Percentiles rank a stretch among this genome's conserved stretches.
Evolutionary conservation across 2,329 filamentous ascomycete genomes (phyloP).

Genomic region (Pyrenochaeta sp.): DNA sequence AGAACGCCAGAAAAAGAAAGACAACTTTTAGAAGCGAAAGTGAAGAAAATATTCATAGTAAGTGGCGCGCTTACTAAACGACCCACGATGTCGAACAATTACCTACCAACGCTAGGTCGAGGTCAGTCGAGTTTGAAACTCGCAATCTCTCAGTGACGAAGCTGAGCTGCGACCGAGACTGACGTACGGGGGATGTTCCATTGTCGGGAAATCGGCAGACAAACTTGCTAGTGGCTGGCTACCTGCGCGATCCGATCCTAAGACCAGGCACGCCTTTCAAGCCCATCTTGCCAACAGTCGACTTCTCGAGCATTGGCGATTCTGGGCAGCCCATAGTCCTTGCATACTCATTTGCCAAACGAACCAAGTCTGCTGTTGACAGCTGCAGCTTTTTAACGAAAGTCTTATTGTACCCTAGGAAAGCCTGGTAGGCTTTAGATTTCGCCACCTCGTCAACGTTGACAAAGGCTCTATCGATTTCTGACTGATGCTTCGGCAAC

Average conservation of each 20-base stretch:
- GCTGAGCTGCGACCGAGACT: neutral
- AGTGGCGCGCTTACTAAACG: neutral
- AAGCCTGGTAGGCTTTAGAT: constrained; percentile 57
- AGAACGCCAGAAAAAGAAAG: constrained; percentile 12
- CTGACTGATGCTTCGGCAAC: constrained; percentile 41
- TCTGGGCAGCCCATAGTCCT: constrained; percentile 55
- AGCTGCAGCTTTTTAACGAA: constrained; percentile 55
- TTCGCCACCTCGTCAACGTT: constrained; percentile 53
- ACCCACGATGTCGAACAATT: neutral
- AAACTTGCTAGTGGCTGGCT: neutral
- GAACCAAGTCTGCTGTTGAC: constrained; percentile 51
- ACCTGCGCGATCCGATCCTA: constrained; percentile 37
- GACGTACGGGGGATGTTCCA: neutral
- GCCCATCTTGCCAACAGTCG: constrained; percentile 58
- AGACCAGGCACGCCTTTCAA: constrained; percentile 56
- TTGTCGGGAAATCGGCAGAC: neutral
- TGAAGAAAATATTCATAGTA: neutral
- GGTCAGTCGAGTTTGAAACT: neutral
- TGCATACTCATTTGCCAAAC: constrained; percentile 55
- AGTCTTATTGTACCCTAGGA: constrained; percentile 58
- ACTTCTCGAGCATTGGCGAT: constrained; percentile 56
- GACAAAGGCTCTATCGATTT: constrained; percentile 45
- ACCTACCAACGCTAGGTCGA: neutral
- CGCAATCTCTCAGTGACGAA: neutral
- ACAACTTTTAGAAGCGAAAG: neutral